phyloP scores from a whole-genome alignment of 495 filamentous ascomycete species.

The Rhypophila decipiens region DNA sequence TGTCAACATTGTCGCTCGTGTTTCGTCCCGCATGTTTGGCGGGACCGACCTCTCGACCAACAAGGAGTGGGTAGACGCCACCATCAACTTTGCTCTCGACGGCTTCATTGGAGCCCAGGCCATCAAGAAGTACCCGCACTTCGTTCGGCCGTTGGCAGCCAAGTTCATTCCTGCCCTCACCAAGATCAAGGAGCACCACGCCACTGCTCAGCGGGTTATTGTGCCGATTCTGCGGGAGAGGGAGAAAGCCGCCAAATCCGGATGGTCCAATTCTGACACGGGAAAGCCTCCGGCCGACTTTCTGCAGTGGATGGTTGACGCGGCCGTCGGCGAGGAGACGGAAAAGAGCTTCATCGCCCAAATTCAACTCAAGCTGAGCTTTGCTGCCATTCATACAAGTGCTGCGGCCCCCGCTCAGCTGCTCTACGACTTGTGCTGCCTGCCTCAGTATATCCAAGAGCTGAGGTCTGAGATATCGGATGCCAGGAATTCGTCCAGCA shows the following conservation, averaged over 20 bases:
- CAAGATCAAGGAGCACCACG: background rate
- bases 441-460: conserved; percentile 30
- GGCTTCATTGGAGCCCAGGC: conserved; percentile 22
- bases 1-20: conserved; percentile 37
- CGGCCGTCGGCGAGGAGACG: conserved; percentile 14
- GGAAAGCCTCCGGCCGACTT: conserved; percentile 20
- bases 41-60: conserved; percentile 38
- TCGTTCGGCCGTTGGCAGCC: conserved; percentile 31
- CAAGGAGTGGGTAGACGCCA: conserved; percentile 37
- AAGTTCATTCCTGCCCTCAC: conserved; percentile 19
- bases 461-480: conserved; percentile 35
- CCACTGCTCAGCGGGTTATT: background rate
- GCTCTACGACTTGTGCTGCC: conserved; percentile 32
- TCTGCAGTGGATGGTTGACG: conserved; percentile 30
- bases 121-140: conserved; percentile 27
- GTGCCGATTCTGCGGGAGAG: background rate
- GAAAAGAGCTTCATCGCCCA: conserved; percentile 22
- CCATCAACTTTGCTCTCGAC: conserved; percentile 36
- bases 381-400: conserved; percentile 33
- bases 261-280: background rate
- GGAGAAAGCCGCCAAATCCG: background rate
- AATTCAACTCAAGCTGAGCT: conserved; percentile 21
- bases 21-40: conserved; percentile 43
- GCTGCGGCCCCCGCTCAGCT: conserved; percentile 29
- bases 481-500: conserved; percentile 10